Evolutionary conservation across 345 rosid genomes (phyloP), one percentile per base, ranked within the genome.

Genomic region (Isatis tinctoria): DNA sequence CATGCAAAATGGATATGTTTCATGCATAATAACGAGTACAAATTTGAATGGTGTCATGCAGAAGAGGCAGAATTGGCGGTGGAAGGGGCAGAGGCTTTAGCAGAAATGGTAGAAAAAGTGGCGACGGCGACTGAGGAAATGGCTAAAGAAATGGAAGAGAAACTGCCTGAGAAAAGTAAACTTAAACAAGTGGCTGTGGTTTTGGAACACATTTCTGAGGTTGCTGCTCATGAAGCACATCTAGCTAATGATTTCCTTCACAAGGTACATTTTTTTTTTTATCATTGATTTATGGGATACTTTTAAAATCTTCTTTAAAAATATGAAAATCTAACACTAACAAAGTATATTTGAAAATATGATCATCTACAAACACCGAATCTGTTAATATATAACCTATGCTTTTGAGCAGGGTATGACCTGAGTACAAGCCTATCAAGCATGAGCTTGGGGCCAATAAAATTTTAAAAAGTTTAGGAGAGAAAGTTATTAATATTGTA

Each of bases 161-260:
- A 65, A 22, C 82, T 90, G 35, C 87, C 92, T 0, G 86, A 81
- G 16, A 65, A 85, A 56, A 79, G 74, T 36, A 85, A 84, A 69
- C 81, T 87, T 2, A 85, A 87, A 75, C 77, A 86, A 41, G 83
- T 84, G 8, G 98, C 90, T 52, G 3, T 83, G 70, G 56, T 78
- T 32, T 70, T 84, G 0, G 88, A 93, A 74, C 81, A 77, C 37
- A 73, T 82, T 54, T 86, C 96, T 0, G 83, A 93, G 68, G 85
- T 62, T 72, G 63, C 91, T 17, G 92, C 88, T 11, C 83, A 87
- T 1, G 91, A 89, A 39, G 96, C 94, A 60, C 88, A 80, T 9
- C 13, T 65, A 17, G 78, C 92, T 0, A 33, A 59, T 10, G 76
- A 79, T 30, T 48, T 89, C 69, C 59, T 88, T 76, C 96, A 83